These are phyloP conservation scores for Rhododendron vialii DNA, from an alignment of 148 eudicot genomes.

Conservation along the genomic window DNA sequence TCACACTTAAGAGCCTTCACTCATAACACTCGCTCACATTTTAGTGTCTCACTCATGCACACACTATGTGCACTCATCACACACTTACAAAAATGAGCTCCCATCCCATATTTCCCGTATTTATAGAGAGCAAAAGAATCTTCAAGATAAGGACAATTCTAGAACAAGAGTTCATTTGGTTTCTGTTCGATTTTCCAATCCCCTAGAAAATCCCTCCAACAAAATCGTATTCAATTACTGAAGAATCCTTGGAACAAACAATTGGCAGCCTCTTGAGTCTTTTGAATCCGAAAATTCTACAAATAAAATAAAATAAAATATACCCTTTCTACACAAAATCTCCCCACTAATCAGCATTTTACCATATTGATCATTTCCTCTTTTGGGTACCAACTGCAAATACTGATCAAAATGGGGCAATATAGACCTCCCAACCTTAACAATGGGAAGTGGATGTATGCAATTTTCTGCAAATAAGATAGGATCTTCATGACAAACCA, in stretches of 20 bases:
- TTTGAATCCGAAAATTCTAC: background rate
- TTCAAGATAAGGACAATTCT: background rate
- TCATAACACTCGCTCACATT: background rate
- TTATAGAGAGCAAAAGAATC: background rate
- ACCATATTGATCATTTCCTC: background rate
- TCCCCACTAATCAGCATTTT: background rate
- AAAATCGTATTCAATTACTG: background rate
- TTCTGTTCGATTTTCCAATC: background rate
- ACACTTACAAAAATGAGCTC: background rate
- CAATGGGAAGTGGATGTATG: background rate
- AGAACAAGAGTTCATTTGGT: background rate
- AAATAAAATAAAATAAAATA: too few species aligned
- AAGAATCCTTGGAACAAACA: background rate
- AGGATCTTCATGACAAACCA: background rate
- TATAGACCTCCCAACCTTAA: background rate
- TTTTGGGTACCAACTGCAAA: background rate
- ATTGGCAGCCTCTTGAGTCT: background rate
- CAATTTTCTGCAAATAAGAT: background rate
- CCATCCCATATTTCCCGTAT: background rate
- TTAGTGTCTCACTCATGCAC: background rate
- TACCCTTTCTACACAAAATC: background rate
- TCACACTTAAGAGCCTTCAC: background rate
- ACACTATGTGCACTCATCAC: background rate
- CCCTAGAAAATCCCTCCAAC: background rate
- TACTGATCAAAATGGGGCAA: background rate